Percentiles rank a stretch among this genome's conserved stretches.
These are phyloP conservation scores for Fusarium pseudonygamai DNA, from an alignment of 2,329 filamentous ascomycete species.

Conservation along the genomic window DNA sequence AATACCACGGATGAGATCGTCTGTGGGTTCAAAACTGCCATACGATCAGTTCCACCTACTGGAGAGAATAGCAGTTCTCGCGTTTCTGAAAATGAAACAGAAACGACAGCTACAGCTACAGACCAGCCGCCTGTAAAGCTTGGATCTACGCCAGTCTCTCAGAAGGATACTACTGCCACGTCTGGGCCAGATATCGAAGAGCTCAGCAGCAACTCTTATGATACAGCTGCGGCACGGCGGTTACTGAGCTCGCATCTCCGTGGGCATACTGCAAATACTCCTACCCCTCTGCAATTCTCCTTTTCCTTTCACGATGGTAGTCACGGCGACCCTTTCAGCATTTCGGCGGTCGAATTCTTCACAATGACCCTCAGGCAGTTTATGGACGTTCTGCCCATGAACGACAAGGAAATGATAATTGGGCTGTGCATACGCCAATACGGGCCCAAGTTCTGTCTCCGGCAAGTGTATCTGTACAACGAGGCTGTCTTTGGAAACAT, in stretches of 20 bases:
- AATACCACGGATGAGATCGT: neutral
- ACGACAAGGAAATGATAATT: slow-evolving; percentile 11
- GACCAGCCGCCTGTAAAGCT: neutral
- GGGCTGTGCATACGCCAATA: slow-evolving; percentile 10
- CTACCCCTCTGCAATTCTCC: neutral
- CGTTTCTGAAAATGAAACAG: neutral
- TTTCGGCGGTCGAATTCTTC: neutral
- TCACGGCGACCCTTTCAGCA: neutral
- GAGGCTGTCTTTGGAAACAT: slow-evolving; percentile 14
- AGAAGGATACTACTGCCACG: neutral
- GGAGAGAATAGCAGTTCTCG: neutral
- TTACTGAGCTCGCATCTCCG: slow-evolving; percentile 1
- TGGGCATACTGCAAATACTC: neutral
- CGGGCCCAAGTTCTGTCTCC: neutral
- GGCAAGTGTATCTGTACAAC: slow-evolving; percentile 26
- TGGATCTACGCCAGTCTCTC: neutral
- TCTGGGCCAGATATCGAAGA: neutral
- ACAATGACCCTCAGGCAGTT: slow-evolving; percentile 10
- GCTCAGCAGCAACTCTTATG: neutral
- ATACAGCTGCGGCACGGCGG: neutral
- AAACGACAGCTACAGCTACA: neutral
- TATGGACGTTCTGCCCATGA: slow-evolving; percentile 7
- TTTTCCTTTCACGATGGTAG: slow-evolving; percentile 7
- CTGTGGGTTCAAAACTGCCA: neutral
- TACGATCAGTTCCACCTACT: neutral